A percentile compares a stretch with the other conserved stretches of the same genome.
These are phyloP conservation scores for Gillenia trifoliata DNA, from an alignment of 306 rosid species.

Conservation along the genomic window DNA sequence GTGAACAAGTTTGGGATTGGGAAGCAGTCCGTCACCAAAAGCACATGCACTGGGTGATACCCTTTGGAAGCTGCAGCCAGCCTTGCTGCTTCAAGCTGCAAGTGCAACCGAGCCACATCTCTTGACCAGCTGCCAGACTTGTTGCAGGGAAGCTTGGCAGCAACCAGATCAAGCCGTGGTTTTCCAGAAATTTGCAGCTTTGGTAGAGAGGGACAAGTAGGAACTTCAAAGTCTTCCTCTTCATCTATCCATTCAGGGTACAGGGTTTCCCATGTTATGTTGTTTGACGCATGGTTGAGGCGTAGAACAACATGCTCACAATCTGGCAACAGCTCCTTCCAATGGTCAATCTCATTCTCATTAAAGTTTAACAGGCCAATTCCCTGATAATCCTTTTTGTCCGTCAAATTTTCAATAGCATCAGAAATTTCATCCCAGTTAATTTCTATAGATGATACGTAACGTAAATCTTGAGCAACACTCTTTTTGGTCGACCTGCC, in stretches of 20 bases:
- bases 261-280: constrained; percentile 75
- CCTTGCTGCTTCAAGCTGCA: constrained; percentile 81
- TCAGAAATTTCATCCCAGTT: constrained; percentile 52
- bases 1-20: constrained; percentile 74
- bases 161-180: constrained; percentile 65
- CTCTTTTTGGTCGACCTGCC: constrained; percentile 30
- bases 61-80: constrained; percentile 83
- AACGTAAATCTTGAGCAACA: constrained; percentile 49
- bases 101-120: constrained; percentile 83
- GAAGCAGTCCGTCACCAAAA: constrained; percentile 63
- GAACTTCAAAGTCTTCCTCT: constrained; percentile 78
- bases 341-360: constrained; percentile 42
- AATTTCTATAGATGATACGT: constrained; percentile 38
- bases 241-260: constrained; percentile 99
- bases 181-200: constrained; percentile 51
- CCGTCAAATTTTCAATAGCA: constrained; percentile 34
- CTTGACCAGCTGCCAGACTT: constrained; percentile 73
- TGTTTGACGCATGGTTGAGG: constrained; percentile 50
- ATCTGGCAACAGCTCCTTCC: constrained; percentile 64
- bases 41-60: constrained; percentile 55
- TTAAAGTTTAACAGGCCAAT: constrained; percentile 75
- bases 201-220: constrained; percentile 76
- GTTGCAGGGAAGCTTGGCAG: constrained; percentile 81
- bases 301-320: constrained; percentile 42
- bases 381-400: constrained; percentile 51